Conservation (phyloP, 1,284 basidiomycete species). For the Cerrena zonata region DNA sequence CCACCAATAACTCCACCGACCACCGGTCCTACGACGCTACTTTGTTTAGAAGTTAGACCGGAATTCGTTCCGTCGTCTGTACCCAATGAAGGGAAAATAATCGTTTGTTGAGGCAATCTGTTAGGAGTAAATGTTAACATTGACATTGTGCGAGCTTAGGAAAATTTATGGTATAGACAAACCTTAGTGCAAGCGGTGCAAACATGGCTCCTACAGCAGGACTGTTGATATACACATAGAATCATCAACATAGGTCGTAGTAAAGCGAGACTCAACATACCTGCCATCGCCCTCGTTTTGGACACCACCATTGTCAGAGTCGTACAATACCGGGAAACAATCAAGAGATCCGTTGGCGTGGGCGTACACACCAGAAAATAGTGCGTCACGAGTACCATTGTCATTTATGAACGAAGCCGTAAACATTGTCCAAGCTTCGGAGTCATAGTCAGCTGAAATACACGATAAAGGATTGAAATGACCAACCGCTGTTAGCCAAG, state of each 20-base stretch:
- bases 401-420: constrained; percentile 20
- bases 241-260: neutral
- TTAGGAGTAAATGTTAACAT: neutral
- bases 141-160: no score
- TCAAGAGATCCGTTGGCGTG: neutral
- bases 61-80: neutral
- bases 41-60: neutral
- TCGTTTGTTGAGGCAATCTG: neutral
- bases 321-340: neutral
- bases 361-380: constrained; percentile 2
- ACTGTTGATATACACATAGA: neutral
- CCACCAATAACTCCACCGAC: constrained; percentile 2
- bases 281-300: neutral
- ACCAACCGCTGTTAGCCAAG: neutral
- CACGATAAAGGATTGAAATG: neutral
- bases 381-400: constrained; percentile 12
- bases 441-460: no score
- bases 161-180: neutral
- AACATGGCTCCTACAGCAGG: constrained; percentile 13
- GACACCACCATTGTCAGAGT: neutral
- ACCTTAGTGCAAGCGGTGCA: constrained; percentile 13
- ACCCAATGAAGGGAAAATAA: neutral
- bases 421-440: constrained; percentile 22
- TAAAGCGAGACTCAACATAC: neutral
- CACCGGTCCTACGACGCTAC: neutral